Conservation (phyloP, 2,329 filamentous ascomycete species). For the Pezicula carpinea region DNA sequence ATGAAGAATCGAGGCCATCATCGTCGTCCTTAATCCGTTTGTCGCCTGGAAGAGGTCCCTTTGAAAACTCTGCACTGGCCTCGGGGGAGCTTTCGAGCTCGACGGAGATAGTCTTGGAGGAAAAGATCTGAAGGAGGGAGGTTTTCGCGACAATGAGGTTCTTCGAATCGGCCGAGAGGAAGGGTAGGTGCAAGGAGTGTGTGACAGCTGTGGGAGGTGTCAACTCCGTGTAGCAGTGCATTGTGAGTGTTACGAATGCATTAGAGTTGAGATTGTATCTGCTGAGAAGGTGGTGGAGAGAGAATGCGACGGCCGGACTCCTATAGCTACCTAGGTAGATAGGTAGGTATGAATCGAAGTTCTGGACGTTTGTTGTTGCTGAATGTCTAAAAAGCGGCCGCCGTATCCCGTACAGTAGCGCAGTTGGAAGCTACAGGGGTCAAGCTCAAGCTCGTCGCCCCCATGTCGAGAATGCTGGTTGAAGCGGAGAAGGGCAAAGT, state of each 20-base stretch:
- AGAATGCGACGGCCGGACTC: background rate
- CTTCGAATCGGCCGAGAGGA: constrained; percentile 68
- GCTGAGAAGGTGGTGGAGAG: background rate
- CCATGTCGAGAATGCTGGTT: too few species aligned
- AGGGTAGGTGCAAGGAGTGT: constrained; percentile 75
- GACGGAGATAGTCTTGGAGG: constrained; percentile 61
- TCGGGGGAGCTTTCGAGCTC: constrained; percentile 40
- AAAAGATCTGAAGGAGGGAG: constrained; percentile 88
- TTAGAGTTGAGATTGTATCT: background rate
- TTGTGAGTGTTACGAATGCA: constrained; percentile 34
- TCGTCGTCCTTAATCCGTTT: constrained; percentile 48
- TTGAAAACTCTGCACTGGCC: constrained; percentile 28
- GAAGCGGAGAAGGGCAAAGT: too few species aligned
- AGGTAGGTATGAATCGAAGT: too few species aligned
- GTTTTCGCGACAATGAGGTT: constrained; percentile 92
- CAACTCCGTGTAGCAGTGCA: constrained; percentile 98
- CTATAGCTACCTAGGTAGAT: too few species aligned
- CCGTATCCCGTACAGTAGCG: too few species aligned
- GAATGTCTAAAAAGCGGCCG: too few species aligned
- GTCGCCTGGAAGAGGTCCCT: constrained; percentile 44
- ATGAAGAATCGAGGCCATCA: constrained; percentile 61
- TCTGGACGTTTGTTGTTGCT: too few species aligned
- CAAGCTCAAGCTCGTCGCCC: too few species aligned
- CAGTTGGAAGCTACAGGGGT: too few species aligned
- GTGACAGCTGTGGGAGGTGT: constrained; percentile 91